Evolutionary conservation across 2,329 filamentous ascomycete species (phyloP).

Genomic region (Colletotrichum filicis): DNA sequence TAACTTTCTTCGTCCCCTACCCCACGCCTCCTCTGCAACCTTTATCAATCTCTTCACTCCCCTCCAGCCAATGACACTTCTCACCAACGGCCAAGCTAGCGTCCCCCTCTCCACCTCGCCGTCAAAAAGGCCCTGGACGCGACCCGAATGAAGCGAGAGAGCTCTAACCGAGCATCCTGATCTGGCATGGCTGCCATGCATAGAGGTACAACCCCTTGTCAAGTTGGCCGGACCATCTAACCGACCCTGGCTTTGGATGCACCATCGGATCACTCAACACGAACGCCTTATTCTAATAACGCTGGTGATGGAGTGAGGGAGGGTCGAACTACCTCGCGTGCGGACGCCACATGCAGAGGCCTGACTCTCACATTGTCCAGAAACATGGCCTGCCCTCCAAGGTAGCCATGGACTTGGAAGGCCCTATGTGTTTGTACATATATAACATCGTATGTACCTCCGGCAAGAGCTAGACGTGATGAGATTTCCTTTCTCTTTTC

Average conservation of each 20-base stretch:
- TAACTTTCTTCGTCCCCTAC: constrained; percentile 1
- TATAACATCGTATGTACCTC: not conserved
- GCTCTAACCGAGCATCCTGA: constrained; percentile 23
- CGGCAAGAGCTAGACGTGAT: not conserved
- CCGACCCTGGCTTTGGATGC: constrained; percentile 5
- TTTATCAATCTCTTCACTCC: constrained; percentile 20
- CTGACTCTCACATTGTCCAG: constrained; percentile 1
- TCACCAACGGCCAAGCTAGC: not conserved
- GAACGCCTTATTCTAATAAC: constrained; percentile 11
- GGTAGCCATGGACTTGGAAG: not conserved
- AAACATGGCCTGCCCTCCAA: not conserved
- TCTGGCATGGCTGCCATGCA: not conserved
- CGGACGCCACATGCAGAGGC: constrained; percentile 10
- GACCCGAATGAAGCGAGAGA: not conserved
- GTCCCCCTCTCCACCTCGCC: constrained; percentile 1
- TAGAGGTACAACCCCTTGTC: not conserved
- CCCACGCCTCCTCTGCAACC: constrained; percentile 8
- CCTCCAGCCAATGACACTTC: not conserved
- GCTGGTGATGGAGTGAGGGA: not conserved
- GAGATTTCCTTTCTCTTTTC: not conserved
- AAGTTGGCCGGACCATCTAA: constrained; percentile 7
- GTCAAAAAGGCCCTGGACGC: constrained; percentile 19
- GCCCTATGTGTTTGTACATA: not conserved
- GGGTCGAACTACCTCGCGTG: not conserved
- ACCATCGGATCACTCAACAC: constrained; percentile 17